A percentile compares a stretch with the other conserved stretches of the same genome.
Evolutionary conservation across 2,329 filamentous ascomycete species (phyloP).

Genomic region (Epicoccum nigrum): DNA sequence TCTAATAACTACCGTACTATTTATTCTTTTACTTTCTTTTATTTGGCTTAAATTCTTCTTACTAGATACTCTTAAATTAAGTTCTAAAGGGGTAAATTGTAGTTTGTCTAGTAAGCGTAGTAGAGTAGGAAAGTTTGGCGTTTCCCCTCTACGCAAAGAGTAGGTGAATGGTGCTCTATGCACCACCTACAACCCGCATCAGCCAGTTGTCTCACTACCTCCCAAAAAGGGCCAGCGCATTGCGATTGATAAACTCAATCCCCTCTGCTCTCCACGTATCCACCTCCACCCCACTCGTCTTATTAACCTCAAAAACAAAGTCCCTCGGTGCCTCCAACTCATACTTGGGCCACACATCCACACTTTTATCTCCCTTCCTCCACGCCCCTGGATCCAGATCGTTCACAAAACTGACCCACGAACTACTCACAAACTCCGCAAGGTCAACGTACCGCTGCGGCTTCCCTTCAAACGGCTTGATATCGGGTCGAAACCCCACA

Average conservation of each 20-base stretch:
- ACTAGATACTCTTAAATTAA: too few relatives aligned
- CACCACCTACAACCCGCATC: too few relatives aligned
- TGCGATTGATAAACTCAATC: constrained; percentile 47
- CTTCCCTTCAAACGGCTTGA: constrained; percentile 33
- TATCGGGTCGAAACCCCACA: constrained; percentile 45
- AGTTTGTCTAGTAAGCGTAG: too few relatives aligned
- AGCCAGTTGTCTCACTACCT: constrained; percentile 17
- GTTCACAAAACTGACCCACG: constrained; percentile 50
- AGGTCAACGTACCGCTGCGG: constrained; percentile 41
- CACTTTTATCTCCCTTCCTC: neutral
- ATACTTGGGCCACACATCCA: constrained; percentile 22
- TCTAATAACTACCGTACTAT: too few relatives aligned
- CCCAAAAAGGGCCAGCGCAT: constrained; percentile 12
- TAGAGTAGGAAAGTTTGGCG: too few relatives aligned
- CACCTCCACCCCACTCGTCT: constrained; percentile 37
- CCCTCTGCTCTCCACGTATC: constrained; percentile 51
- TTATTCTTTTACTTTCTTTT: too few relatives aligned
- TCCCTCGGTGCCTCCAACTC: constrained; percentile 36
- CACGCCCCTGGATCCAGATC: constrained; percentile 42
- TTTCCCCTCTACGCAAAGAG: too few relatives aligned
- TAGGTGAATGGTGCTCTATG: too few relatives aligned
- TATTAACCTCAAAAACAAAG: constrained; percentile 52
- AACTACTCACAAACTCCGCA: constrained; percentile 46
- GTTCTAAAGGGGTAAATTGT: too few relatives aligned
- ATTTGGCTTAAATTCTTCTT: too few relatives aligned